Base-by-base conservation (phyloP, 2,329 filamentous ascomycete species). In the Cercospora sp. region DNA sequence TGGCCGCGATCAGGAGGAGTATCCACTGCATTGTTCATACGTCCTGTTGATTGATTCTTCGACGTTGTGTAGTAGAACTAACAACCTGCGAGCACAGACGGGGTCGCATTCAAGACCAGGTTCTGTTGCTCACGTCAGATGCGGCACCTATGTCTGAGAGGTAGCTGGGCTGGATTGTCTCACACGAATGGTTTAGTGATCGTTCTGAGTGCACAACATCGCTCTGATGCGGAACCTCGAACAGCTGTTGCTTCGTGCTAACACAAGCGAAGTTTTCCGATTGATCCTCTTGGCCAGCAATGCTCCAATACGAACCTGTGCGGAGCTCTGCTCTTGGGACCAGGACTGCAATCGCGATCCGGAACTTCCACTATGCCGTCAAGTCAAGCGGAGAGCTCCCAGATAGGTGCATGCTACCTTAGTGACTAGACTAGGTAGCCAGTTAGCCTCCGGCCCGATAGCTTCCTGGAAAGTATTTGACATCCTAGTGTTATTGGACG, bases 1-100 rank as follows among this genome's bases (percentile, higher is more conserved):
- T 10, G 18, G 55, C 26, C 18, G 42, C 63, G 10, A 63, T 13
- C 12, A 28, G 4, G 18, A 58, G 2, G 28, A 65, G 13, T 6
- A 61, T 26, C 64, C 64, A 61, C 33, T 40, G 57, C 64, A 65
- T 65, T 53, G 23, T 55, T 10, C 13, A 23, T 28, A 10, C 26
- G 7, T 20, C 23, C 13, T 63, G n/a, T 26, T n/a, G 23, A 16
- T 18, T 33, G 20, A 30, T 10, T 28, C 28, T n/a, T 42, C 26
- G 20, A 30, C 13, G 23, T 6, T 16, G 55, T 59, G n/a, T 23
- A 18, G 30, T 16, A 53, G 48, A 53, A 53, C 16, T n/a, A 16
- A 55, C 45, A 23, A 16, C 26, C 26, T n/a, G 23, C 48, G 9
- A 26, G 12, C 23, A 55, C 18, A 26, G 10, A 28, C 20, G 2